Evolutionary conservation across 495 filamentous ascomycete genomes (phyloP).

Genomic region (Haplographium delicatum): DNA sequence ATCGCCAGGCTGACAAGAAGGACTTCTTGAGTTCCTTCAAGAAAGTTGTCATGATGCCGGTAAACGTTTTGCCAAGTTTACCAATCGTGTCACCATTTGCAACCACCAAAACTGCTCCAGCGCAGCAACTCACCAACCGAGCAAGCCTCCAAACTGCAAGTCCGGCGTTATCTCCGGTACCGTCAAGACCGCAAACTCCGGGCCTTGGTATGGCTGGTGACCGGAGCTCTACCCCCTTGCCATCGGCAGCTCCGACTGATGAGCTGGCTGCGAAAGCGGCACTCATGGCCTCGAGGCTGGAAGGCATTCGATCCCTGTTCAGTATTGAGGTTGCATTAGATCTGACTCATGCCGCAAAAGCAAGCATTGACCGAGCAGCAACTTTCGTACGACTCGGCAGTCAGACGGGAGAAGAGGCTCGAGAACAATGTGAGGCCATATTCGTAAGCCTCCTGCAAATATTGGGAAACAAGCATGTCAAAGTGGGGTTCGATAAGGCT

Average conservation of each 20-base stretch:
- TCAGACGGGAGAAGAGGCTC: slow-evolving; percentile 74
- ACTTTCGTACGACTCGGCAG: slow-evolving; percentile 75
- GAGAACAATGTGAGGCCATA: slow-evolving; percentile 84
- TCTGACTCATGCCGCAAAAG: slow-evolving; percentile 86
- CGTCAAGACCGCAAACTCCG: slow-evolving; percentile 43
- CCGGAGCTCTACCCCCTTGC: slow-evolving; percentile 17
- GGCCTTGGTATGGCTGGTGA: slow-evolving; percentile 11
- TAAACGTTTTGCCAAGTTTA: slow-evolving; percentile 73
- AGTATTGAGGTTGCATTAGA: slow-evolving; percentile 92
- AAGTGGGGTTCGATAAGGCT: slow-evolving; percentile 84
- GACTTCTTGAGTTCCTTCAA: slow-evolving; percentile 97
- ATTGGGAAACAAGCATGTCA: slow-evolving; percentile 82
- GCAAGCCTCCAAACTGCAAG: slow-evolving; percentile 24
- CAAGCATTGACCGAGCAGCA: slow-evolving; percentile 78
- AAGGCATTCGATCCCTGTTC: slow-evolving; percentile 90
- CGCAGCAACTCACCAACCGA: slow-evolving; percentile 31
- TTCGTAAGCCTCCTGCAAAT: slow-evolving; percentile 81
- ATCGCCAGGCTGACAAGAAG: slow-evolving; percentile 88
- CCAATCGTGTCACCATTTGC: slow-evolving; percentile 39
- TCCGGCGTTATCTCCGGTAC: slow-evolving; percentile 27
- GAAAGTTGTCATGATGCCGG: slow-evolving; percentile 98
- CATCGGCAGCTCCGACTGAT: slow-evolving; percentile 63
- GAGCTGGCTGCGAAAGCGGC: slow-evolving; percentile 94
- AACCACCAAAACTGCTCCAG: slow-evolving; percentile 20
- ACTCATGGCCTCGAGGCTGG: slow-evolving; percentile 88